Evolutionary conservation across 352 stramenopile species (phyloP), one percentile per base, ranked within the genome.

Genomic region (Phytopythium kandeliae): DNA sequence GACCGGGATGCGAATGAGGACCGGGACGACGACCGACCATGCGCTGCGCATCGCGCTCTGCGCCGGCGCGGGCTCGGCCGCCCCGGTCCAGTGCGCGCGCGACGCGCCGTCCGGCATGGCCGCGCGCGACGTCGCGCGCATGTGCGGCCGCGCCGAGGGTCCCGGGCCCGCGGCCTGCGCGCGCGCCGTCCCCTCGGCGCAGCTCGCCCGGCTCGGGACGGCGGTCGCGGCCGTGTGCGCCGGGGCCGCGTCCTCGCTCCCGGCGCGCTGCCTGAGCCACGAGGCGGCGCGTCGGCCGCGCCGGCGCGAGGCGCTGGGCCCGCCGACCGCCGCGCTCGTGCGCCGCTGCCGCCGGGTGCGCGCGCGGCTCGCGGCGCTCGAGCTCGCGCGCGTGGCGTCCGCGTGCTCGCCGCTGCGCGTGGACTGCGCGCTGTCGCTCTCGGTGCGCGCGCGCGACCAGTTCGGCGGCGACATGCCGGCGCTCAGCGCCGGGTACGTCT

Each of bases 381-480:
- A 72, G 37, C 73, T 90, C 44, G 55, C 60, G 4, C 45, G 73
- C 16, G 72, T 82, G 8, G 51, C 62, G 19, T 85, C 86, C 50
- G 57, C 70, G 13, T 86, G 76, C 26, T 33, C 45, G 6, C 44
- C 80, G 45, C 59, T 90, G 9, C 48, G 73, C 0, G 60, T 77
- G 0, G 63, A 67, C 31, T 90, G 76, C 42, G 50, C 56, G 2
- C 38, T 85, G 26, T 58, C 57, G 15, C 48, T 86, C 17, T 54
- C 62, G 24, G 7, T 81, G 15, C 60, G 65, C 15, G 59, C 83
- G 12, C 37, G 83, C 8, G 72, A 86, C 49, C 78, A 89, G 60
- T 89, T 82, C 24, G 66, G 64, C 26, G 55, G 74, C 41, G 47
- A 63, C 3, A 73, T 87, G 59, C 21, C 54, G 58, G 64, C 11